phyloP scores from a whole-genome alignment of 441 rosid species.

The Viola pubescens region DNA sequence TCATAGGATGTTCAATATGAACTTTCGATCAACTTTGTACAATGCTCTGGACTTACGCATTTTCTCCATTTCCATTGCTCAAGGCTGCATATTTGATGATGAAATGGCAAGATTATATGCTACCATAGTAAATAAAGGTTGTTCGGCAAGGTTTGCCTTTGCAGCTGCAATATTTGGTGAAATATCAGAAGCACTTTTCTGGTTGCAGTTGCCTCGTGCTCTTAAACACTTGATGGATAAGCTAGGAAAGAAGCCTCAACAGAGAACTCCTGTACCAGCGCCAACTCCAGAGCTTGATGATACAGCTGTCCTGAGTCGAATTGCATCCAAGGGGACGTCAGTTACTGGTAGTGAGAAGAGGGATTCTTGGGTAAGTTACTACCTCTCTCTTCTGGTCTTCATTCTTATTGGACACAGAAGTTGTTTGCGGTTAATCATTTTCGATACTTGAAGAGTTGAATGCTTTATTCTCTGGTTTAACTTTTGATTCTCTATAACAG shows the following conservation, averaged over 20 bases:
- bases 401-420: no score
- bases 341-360: conserved; percentile 30
- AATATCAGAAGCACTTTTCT: conserved; percentile 71
- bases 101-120: conserved; percentile 70
- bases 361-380: conserved; percentile 47
- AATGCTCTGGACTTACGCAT: conserved; percentile 11
- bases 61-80: conserved; percentile 22
- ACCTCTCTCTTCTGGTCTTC: no score
- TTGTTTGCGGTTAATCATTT: no score
- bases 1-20: conserved; percentile 12
- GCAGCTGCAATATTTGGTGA: conserved; percentile 86
- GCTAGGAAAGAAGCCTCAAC: conserved; percentile 45
- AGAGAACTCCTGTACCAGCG: conserved; percentile 31
- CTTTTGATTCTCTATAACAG: conserved; percentile 34
- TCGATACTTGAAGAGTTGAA: no score
- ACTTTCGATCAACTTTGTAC: conserved; percentile 10
- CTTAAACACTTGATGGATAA: conserved; percentile 69
- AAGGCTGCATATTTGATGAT: conserved; percentile 91
- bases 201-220: conserved; percentile 94
- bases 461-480: conserved; percentile 11
- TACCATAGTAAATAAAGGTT: conserved; percentile 74
- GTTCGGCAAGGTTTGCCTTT: conserved; percentile 79
- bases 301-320: conserved; percentile 41
- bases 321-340: conserved; percentile 49
- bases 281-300: conserved; percentile 37